Conservation (phyloP, 352 stramenopile species). For the Elongisporangium prolatum region DNA sequence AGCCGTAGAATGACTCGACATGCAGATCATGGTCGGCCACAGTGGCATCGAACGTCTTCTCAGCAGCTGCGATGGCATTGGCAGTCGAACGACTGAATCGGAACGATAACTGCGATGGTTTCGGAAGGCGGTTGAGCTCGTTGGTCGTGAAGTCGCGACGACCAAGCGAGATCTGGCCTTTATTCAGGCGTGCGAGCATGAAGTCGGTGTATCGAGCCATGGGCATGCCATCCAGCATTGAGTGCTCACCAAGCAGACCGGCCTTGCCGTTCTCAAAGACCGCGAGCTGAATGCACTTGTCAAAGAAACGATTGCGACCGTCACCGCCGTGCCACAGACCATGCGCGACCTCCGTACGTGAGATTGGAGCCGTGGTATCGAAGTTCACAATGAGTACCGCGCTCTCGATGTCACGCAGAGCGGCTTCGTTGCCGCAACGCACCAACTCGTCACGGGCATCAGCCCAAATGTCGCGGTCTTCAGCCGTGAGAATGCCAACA, state of each 20-base stretch:
- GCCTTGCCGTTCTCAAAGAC: constrained; percentile 95
- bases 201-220: constrained; percentile 72
- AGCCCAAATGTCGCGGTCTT: constrained; percentile 75
- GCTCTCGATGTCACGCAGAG: constrained; percentile 57
- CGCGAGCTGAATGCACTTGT: constrained; percentile 96
- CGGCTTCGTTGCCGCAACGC: constrained; percentile 51
- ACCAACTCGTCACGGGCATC: constrained; percentile 71
- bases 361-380: constrained; percentile 57
- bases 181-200: constrained; percentile 48
- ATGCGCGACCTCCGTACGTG: constrained; percentile 53
- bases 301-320: constrained; percentile 94
- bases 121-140: constrained; percentile 22
- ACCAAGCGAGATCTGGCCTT: constrained; percentile 45
- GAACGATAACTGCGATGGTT: constrained; percentile 44
- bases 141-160: constrained; percentile 28
- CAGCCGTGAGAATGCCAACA: constrained; percentile 60
- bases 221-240: constrained; percentile 85
- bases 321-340: constrained; percentile 72
- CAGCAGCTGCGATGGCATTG: constrained; percentile 38
- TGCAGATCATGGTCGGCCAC: constrained; percentile 86
- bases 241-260: constrained; percentile 92
- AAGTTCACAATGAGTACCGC: constrained; percentile 65
- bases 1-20: constrained; percentile 86
- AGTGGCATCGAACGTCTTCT: constrained; percentile 60
- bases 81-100: constrained; percentile 45